Conservation (phyloP, 371 early-diverging fungal genomes). For the Umbelopsis sp. region DNA sequence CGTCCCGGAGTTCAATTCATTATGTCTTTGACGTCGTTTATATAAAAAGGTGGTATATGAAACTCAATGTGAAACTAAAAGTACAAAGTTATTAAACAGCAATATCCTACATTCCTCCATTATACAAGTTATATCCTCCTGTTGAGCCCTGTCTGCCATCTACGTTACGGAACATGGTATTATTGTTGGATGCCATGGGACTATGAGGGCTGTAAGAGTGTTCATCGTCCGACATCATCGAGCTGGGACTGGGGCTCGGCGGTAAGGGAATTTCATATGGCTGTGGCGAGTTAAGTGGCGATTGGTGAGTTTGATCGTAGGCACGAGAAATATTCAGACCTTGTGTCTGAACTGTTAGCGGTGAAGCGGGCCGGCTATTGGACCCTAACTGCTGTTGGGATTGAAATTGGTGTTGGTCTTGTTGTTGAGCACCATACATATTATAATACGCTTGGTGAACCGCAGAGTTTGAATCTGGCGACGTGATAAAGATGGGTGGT, state of each 20-base stretch:
- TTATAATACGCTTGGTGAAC: conserved; percentile 24
- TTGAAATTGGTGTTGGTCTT: conserved; percentile 24
- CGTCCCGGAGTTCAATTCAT: too few relatives aligned
- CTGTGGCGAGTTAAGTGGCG: conserved; percentile 17
- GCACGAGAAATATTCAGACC: conserved; percentile 10
- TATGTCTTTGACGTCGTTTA: background rate
- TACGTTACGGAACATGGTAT: background rate
- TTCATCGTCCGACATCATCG: conserved; percentile 34
- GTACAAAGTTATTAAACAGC: background rate
- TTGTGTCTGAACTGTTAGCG: conserved; percentile 28
- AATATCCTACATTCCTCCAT: background rate
- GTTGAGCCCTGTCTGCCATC: background rate
- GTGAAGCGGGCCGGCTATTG: conserved; percentile 11
- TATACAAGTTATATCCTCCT: background rate
- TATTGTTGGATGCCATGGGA: conserved; percentile 10
- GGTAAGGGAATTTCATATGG: conserved; percentile 31
- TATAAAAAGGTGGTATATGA: too few relatives aligned
- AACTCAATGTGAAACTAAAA: too few relatives aligned
- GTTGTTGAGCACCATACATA: conserved; percentile 7
- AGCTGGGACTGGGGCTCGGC: conserved; percentile 32
- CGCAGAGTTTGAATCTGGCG: conserved; percentile 38
- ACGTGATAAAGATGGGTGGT: conserved; percentile 63
- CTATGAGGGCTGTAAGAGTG: conserved; percentile 32
- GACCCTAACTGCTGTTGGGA: conserved; percentile 20
- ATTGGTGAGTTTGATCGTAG: conserved; percentile 13